Percentiles rank a stretch among this genome's conserved stretches.
Conservation (phyloP, 1,284 basidiomycete species). For the Boletellus dicymbophilus region DNA sequence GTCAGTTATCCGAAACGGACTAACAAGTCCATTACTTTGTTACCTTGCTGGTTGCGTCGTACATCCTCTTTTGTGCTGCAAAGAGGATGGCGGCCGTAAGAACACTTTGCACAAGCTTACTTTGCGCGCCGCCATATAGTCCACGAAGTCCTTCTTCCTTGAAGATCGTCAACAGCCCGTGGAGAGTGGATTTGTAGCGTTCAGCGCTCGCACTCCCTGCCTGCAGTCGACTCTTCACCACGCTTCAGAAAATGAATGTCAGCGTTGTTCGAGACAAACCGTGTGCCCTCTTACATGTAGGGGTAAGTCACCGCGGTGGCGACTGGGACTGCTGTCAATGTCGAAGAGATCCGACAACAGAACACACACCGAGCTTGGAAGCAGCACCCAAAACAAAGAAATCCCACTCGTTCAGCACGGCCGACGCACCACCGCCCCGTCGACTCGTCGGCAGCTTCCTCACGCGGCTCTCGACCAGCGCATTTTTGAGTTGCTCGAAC, state of each 20-base stretch:
- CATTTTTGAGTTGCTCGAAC: slow-evolving; percentile 88
- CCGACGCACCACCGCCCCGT: slow-evolving; percentile 43
- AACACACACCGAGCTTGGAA: slow-evolving; percentile 74
- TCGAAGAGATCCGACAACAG: neutral
- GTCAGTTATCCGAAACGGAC: neutral
- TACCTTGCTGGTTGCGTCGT: slow-evolving; percentile 67
- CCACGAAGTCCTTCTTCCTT: slow-evolving; percentile 79
- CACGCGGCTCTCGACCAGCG: slow-evolving; percentile 62
- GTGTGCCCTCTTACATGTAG: slow-evolving; percentile 58
- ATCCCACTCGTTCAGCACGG: slow-evolving; percentile 77
- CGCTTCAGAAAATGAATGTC: slow-evolving; percentile 43
- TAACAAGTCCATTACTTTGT: neutral
- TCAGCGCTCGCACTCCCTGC: slow-evolving; percentile 65
- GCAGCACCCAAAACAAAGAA: slow-evolving; percentile 89
- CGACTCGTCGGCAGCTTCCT: slow-evolving; percentile 49
- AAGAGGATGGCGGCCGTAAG: slow-evolving; percentile 91
- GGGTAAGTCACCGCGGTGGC: slow-evolving; percentile 78
- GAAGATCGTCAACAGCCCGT: slow-evolving; percentile 72
- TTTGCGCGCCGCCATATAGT: slow-evolving; percentile 82
- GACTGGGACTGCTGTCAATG: slow-evolving; percentile 45
- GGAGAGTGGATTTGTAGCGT: slow-evolving; percentile 70
- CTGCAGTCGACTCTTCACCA: slow-evolving; percentile 83
- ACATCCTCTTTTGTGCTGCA: slow-evolving; percentile 78
- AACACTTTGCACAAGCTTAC: slow-evolving; percentile 88
- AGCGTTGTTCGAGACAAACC: neutral